These are phyloP conservation scores for Alnus glutinosa DNA, from an alignment of 306 rosid species.

Conservation along the genomic window DNA sequence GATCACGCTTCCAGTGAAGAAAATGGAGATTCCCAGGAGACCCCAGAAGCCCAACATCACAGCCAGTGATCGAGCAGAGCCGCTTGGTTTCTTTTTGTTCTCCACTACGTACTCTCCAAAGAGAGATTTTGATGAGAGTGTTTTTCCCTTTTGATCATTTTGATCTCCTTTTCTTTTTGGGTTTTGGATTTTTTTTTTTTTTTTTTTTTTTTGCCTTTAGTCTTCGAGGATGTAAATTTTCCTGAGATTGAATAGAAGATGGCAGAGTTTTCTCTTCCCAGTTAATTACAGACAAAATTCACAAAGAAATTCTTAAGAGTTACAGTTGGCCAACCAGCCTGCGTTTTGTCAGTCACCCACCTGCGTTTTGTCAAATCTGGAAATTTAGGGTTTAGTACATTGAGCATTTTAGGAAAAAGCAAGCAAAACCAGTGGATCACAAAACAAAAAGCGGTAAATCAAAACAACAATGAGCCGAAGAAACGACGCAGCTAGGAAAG, in stretches of 20 bases:
- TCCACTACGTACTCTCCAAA: neutral
- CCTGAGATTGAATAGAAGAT: neutral
- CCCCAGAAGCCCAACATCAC: conserved; percentile 9
- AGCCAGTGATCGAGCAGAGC: conserved; percentile 23
- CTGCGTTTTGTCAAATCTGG: neutral
- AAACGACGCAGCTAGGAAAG: neutral
- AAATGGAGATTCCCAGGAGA: conserved; percentile 2
- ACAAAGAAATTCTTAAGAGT: neutral
- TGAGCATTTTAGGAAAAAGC: neutral
- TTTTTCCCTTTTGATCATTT: neutral
- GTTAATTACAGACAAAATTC: neutral
- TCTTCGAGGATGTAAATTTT: neutral
- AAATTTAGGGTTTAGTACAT: neutral
- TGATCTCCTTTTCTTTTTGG: too few species aligned
- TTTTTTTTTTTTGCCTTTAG: too few species aligned
- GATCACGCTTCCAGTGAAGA: conserved; percentile 18
- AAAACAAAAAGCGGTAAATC: neutral
- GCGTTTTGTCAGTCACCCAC: neutral
- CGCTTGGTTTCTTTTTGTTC: neutral
- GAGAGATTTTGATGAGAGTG: neutral
- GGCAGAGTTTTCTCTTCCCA: neutral
- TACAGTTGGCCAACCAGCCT: neutral
- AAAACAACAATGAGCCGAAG: too few species aligned
- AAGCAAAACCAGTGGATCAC: neutral
- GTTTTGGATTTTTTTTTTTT: neutral